Conservation (phyloP, 495 filamentous ascomycete species). For the Xylaria acuta region DNA sequence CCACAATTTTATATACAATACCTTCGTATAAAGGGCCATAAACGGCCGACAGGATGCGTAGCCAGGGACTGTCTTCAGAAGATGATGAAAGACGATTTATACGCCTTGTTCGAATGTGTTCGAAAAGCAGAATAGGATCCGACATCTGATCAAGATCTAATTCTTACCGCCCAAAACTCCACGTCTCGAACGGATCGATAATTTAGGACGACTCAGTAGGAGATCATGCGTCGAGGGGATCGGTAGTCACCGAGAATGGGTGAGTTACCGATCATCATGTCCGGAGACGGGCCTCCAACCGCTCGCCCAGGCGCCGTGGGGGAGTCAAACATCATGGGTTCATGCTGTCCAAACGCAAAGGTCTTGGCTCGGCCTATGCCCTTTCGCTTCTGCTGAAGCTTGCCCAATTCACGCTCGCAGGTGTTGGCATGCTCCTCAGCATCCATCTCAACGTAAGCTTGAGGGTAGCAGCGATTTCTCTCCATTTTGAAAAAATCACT, state of each 20-base stretch:
- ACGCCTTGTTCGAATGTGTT: neutral
- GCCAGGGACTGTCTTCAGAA: constrained; percentile 14
- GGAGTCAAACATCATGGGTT: constrained; percentile 72
- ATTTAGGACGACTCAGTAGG: constrained; percentile 55
- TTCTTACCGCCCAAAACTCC: neutral
- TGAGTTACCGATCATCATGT: constrained; percentile 60
- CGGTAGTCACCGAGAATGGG: constrained; percentile 60
- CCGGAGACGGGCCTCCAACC: constrained; percentile 46
- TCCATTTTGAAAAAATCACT: constrained; percentile 86
- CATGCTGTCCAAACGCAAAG: constrained; percentile 84
- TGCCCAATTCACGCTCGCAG: constrained; percentile 92
- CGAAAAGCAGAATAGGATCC: neutral
- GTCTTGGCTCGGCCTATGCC: constrained; percentile 90
- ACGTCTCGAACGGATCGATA: constrained; percentile 1
- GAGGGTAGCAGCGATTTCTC: constrained; percentile 81
- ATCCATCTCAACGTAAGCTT: constrained; percentile 95
- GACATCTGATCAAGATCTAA: neutral
- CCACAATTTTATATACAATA: constrained; percentile 26
- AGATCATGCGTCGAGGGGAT: constrained; percentile 71
- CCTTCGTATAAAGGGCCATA: constrained; percentile 10
- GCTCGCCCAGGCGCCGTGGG: constrained; percentile 70
- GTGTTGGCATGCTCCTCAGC: constrained; percentile 86
- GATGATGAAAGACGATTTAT: constrained; percentile 4
- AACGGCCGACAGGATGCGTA: neutral
- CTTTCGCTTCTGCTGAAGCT: constrained; percentile 75